A percentile compares a stretch with the other conserved stretches of the same genome.
These are phyloP conservation scores for Serendipita vermifera DNA, from an alignment of 768 basidiomycete species.

Conservation along the genomic window DNA sequence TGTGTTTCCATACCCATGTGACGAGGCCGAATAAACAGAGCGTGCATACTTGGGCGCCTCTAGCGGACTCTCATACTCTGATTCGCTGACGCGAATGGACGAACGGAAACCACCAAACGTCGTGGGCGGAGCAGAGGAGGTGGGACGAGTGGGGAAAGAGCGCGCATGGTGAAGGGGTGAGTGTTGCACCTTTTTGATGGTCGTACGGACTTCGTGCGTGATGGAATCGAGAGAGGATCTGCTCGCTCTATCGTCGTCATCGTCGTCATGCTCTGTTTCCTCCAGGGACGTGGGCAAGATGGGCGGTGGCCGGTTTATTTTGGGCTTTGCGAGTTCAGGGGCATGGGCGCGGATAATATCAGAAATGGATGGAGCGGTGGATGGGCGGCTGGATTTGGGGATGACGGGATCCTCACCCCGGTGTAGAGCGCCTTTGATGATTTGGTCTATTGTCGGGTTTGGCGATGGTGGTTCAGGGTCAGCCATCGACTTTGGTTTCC, in stretches of 20 bases:
- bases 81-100: conserved; percentile 8
- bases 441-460: conserved; percentile 7
- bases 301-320: conserved; percentile 1
- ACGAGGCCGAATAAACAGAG: conserved; percentile 40
- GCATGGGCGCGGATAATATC: conserved; percentile 77
- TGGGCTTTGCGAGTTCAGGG: conserved; percentile 26
- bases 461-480: neutral
- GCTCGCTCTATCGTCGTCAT: conserved; percentile 23
- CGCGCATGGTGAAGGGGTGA: conserved; percentile 24
- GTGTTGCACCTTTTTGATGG: conserved; percentile 35
- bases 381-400: conserved; percentile 19
- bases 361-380: conserved; percentile 64
- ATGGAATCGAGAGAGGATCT: conserved; percentile 84
- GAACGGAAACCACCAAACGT: conserved; percentile 8
- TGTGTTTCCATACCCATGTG: conserved; percentile 25
- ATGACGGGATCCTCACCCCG: neutral
- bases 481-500: neutral
- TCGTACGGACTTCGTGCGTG: conserved; percentile 65
- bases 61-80: neutral
- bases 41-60: conserved; percentile 31
- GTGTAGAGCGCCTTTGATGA: neutral
- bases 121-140: conserved; percentile 10
- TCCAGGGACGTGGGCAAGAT: conserved; percentile 31
- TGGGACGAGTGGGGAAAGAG: conserved; percentile 18
- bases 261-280: conserved; percentile 23